phyloP scores from a whole-genome alignment of 345 rosid species.

The Eucalyptus pauciflora region DNA sequence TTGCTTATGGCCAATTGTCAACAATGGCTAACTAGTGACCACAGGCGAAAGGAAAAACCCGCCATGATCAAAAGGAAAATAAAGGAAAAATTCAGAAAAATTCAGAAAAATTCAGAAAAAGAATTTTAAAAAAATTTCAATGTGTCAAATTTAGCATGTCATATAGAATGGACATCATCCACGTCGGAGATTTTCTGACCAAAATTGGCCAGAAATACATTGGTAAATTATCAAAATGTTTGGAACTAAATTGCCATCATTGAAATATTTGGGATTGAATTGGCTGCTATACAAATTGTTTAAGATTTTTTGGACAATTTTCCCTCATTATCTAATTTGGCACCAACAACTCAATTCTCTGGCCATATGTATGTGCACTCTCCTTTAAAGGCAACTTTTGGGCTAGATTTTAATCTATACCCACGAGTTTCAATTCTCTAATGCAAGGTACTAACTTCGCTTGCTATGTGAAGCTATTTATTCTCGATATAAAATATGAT shows the following conservation, averaged over 20 bases:
- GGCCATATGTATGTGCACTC: not conserved
- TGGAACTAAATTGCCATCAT: too few relatives aligned
- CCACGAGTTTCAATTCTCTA: not conserved
- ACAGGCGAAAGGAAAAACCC: accelerated
- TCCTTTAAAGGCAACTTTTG: not conserved
- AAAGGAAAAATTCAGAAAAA: too few relatives aligned
- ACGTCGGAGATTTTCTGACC: accelerated
- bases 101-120: too few relatives aligned
- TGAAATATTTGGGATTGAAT: too few relatives aligned
- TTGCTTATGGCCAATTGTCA: not conserved
- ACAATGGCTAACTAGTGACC: not conserved
- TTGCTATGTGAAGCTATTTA: too few relatives aligned
- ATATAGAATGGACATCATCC: too few relatives aligned
- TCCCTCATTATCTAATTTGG: not conserved
- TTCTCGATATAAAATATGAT: not conserved
- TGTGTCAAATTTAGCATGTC: not conserved
- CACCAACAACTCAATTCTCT: not conserved
- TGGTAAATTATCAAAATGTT: not conserved
- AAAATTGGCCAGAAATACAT: not conserved
- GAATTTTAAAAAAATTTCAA: too few relatives aligned
- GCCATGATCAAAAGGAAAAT: not conserved
- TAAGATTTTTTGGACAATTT: not conserved
- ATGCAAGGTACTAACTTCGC: not conserved
- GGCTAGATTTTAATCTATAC: not conserved
- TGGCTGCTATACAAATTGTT: not conserved